Base-by-base conservation (phyloP, 139 green algal genomes). In the Chlorella sp. region DNA sequence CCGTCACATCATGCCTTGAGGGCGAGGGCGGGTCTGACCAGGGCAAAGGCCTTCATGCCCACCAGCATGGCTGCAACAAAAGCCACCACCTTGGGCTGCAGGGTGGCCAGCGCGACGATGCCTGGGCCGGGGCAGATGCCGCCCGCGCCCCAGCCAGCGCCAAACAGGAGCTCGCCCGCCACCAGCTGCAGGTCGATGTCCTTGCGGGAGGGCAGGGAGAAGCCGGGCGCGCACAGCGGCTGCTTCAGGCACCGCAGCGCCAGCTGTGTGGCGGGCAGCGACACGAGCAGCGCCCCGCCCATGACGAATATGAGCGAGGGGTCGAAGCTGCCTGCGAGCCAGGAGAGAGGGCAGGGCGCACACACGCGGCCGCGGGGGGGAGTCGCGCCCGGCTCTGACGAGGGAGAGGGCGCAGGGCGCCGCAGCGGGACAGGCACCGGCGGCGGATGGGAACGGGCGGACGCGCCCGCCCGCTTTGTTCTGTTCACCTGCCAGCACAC, bases 61-160 rank as follows among this genome's bases (percentile, higher is more conserved):
- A 42, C 29, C 56, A 48, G 7, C 42, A 77, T 70, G 58, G 71
- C 56, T 3, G 43, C 58, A 6, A 69, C 60, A 25, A 74, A 86
- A 3, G 69, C 69, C 53, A 79, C 23, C 19, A 84, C 63, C 63
- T 82, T 41, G 1, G 68, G 53, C 48, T 75, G 58, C 19, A 84
- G 84, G 5, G 23, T 63, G 3, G 81, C 74, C 8, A 87, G 51
- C 0, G 77, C 64, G 6, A 92, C 90, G 7, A 95, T 36, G 1
- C 81, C 88, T 1, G 92, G 92, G 0, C 92, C 91, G 0, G 91
- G 91, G 74, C 91, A 95, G 59, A 95, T 81, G 19, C 92, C 92
- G 12, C 76, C 71, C 3, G 91, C 67, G 63, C 67, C 67, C 67
- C 67, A 74, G 33, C 93, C 93, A 0, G 80, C 80, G 14, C 93